Base-by-base conservation (phyloP, 306 rosid species). In the Begonia fuchsioides region DNA sequence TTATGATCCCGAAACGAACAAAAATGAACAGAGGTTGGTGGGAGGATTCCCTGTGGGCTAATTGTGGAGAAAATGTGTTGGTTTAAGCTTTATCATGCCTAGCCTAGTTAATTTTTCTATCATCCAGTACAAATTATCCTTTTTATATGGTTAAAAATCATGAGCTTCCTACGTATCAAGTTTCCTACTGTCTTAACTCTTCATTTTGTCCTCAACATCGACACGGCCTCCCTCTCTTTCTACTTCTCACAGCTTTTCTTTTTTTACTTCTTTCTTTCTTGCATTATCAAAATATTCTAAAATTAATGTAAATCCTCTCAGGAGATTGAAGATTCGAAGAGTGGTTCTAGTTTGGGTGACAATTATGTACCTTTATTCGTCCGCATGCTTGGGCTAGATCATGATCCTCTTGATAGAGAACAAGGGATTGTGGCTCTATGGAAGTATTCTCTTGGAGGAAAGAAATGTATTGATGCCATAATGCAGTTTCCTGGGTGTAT, bases 381-480 rank as follows among this genome's bases (percentile, higher is more conserved):
- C 63, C 76, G 93, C 45, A 88, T 83, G 96, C 75, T 83, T 53
- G 95, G 96, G 56, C 63, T 88, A 47, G 95, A 81, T 63, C 64
- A 75, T 44, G 86, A 78, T 64, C 51, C 68, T 13, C 68, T 60
- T 1, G 96, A 88, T 47, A 80, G 93, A 72, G 95, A 88, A 63
- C 90, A 83, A 49, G 95, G 88, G 50, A 54, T 81, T 58, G 48
- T 68, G 50, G 79, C 90, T 48, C 74, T 88, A 6, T 83, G 96
- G 95, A 75, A 88, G 64, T 88, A 88, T 38, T 83, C 96, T 15
- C 81, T 78, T 54, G 95, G 95, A 45, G 96, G 95, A 40, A 78
- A 83, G 74, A 76, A 88, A 69, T 65, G 58, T 39, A 57, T 81
- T 44, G 93, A 83, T 67, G 66, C 79, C 65, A 61, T 88, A 67